Evolutionary conservation across 2,329 filamentous ascomycete genomes (phyloP).

Genomic region (Talaromyces piceae): DNA sequence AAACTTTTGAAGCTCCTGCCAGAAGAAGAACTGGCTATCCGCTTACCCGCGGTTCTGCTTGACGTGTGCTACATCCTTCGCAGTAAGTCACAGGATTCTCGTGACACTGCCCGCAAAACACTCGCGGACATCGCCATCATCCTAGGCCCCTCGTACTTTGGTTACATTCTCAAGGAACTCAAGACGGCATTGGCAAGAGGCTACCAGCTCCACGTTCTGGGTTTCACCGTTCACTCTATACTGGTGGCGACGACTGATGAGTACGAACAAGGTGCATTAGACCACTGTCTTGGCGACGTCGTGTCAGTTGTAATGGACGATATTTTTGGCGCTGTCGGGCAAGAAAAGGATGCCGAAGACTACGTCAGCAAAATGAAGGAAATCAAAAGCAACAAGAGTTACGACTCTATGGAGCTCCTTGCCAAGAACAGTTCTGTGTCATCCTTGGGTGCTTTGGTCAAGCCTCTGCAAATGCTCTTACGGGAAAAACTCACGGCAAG

Average conservation of each 20-base stretch:
- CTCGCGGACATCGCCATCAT: constrained; percentile 74
- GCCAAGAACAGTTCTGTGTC: constrained; percentile 72
- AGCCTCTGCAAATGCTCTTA: constrained; percentile 69
- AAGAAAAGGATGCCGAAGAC: constrained; percentile 95
- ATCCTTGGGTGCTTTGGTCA: constrained; percentile 66
- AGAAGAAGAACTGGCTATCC: constrained; percentile 60
- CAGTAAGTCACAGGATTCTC: constrained; percentile 78
- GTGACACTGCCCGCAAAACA: constrained; percentile 85
- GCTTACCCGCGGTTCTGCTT: constrained; percentile 74
- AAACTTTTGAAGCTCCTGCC: constrained; percentile 80
- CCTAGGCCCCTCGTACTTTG: constrained; percentile 74
- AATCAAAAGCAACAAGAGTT: constrained; percentile 96
- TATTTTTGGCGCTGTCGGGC: constrained; percentile 83
- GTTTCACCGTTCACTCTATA: constrained; percentile 89
- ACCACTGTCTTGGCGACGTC: constrained; percentile 75
- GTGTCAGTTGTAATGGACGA: constrained; percentile 92
- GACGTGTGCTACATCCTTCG: constrained; percentile 90
- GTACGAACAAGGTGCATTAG: constrained; percentile 73
- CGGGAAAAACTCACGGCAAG: constrained; percentile 76
- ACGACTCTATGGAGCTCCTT: constrained; percentile 91
- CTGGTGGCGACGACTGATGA: constrained; percentile 66
- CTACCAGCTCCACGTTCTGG: constrained; percentile 90
- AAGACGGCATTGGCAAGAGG: constrained; percentile 74
- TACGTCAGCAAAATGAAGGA: constrained; percentile 96
- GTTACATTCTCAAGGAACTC: constrained; percentile 89